Conservation (phyloP, 306 rosid genomes). For the Carpinus viminea region DNA sequence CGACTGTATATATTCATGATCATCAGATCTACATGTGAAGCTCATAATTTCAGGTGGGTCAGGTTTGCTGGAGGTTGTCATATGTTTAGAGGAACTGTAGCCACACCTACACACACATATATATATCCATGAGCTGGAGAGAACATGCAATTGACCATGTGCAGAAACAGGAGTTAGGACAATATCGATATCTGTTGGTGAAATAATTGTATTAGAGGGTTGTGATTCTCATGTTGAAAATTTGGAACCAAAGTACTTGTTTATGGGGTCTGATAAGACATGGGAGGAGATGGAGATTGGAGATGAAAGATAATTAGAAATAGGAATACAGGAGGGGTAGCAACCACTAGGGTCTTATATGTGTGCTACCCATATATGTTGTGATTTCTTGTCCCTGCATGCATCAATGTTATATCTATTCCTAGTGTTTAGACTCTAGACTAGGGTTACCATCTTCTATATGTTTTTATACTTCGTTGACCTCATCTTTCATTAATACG, state of each 20-base stretch:
- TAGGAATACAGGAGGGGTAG: constrained; percentile 13
- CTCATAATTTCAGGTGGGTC: constrained; percentile 37
- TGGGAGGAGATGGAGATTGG: neutral
- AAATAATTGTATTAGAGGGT: neutral
- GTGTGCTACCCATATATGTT: neutral
- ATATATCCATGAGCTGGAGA: neutral
- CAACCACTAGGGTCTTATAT: constrained; percentile 5
- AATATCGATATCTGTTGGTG: neutral
- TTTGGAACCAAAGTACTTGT: constrained; percentile 29
- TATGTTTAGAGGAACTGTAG: constrained; percentile 9
- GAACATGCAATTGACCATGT: neutral
- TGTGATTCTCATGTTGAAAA: constrained; percentile 26
- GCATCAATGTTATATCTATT: neutral
- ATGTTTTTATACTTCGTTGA: no score
- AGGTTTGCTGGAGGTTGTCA: constrained; percentile 16
- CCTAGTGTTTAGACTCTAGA: neutral
- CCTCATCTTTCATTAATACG: no score
- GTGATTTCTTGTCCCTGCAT: neutral
- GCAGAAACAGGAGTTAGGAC: neutral
- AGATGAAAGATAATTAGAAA: constrained; percentile 9
- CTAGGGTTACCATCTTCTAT: neutral
- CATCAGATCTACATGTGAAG: constrained; percentile 37
- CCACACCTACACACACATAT: neutral
- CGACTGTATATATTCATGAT: neutral
- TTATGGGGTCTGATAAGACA: constrained; percentile 30